Evolutionary conservation across 1,284 basidiomycete genomes (phyloP).

Genomic region (Sphagnurus paluster): DNA sequence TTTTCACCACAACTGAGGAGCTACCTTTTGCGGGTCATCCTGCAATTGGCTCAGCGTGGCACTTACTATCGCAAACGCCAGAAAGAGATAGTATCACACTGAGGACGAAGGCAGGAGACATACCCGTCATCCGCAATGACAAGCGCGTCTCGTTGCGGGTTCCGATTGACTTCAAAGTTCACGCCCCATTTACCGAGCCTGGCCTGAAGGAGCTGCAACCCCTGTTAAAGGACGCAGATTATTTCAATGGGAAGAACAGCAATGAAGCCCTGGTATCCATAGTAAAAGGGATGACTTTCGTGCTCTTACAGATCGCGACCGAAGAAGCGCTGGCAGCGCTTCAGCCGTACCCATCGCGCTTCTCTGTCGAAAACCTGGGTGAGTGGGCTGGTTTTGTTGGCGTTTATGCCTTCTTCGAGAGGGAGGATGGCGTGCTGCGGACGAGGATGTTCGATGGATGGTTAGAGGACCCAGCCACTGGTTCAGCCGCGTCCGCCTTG

Average conservation of each 20-base stretch:
- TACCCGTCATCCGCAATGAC: constrained; percentile 31
- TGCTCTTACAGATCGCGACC: constrained; percentile 38
- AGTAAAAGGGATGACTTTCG: constrained; percentile 46
- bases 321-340: constrained; percentile 36
- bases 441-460: constrained; percentile 41
- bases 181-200: constrained; percentile 26
- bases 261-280: constrained; percentile 40
- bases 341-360: constrained; percentile 24
- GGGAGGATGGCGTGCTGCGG: constrained; percentile 29
- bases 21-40: constrained; percentile 48
- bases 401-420: constrained; percentile 35
- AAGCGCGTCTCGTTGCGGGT: constrained; percentile 34
- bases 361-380: constrained; percentile 30
- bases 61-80: constrained; percentile 30
- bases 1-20: constrained; percentile 40
- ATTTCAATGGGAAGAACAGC: constrained; percentile 31
- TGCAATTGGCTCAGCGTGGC: constrained; percentile 41
- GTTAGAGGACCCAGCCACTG: constrained; percentile 46
- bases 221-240: constrained; percentile 30
- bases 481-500: constrained; percentile 44
- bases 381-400: constrained; percentile 38
- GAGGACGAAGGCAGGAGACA: constrained; percentile 40
- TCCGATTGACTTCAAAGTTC: constrained; percentile 41
- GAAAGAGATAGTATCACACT: constrained; percentile 28
- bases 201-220: constrained; percentile 30